Conservation (phyloP, 345 rosid genomes). For the Pelargonium nanum region DNA sequence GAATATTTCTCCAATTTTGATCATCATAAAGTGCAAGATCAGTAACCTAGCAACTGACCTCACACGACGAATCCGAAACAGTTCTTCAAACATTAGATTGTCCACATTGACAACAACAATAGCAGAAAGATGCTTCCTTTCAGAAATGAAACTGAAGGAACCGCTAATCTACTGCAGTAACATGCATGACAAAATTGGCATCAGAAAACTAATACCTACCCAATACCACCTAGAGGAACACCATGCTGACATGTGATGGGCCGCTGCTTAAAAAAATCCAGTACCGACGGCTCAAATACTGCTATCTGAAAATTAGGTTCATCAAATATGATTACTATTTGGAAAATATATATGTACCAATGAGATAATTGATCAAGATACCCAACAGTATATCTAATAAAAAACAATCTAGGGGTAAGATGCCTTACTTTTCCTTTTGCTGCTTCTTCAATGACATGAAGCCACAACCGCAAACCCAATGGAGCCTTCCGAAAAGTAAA, state of each 20-base stretch:
- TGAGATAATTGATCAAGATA: not conserved
- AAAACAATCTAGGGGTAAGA: not conserved
- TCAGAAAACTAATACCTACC: constrained; percentile 34
- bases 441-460: constrained; percentile 41
- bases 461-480: constrained; percentile 64
- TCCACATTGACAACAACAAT: no score
- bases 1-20: no score
- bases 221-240: constrained; percentile 78
- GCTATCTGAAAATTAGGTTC: constrained; percentile 27
- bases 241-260: constrained; percentile 51
- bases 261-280: constrained; percentile 34
- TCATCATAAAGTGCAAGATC: no score
- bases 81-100: no score
- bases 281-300: constrained; percentile 37
- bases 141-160: no score
- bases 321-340: no score
- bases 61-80: no score
- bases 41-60: no score
- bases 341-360: no score
- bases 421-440: constrained; percentile 53
- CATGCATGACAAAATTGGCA: not conserved
- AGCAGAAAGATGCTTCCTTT: no score
- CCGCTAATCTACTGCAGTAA: no score
- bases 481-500: constrained; percentile 52
- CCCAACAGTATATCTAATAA: not conserved